Conservation (phyloP, 1,284 basidiomycete species). For the Veloboletus limbatus region DNA sequence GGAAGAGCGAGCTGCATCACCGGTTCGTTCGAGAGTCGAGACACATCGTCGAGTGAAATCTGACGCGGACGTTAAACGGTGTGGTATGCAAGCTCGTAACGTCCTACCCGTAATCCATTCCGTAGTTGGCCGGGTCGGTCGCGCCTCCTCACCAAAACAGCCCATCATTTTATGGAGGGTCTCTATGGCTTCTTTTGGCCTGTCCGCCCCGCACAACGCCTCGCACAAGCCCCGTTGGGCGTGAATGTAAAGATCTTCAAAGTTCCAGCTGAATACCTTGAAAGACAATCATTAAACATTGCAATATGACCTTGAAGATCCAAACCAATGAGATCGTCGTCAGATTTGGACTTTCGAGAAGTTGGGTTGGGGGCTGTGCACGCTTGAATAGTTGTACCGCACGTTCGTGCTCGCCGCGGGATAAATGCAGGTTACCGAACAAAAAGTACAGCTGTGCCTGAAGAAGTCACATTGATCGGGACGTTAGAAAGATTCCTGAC, state of each 20-base stretch:
- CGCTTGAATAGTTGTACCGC: constrained; percentile 3
- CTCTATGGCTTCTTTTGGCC: constrained; percentile 4
- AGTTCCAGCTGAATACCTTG: constrained; percentile 5
- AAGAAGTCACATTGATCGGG: background rate
- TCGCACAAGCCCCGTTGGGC: constrained; percentile 2
- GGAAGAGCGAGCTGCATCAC: background rate
- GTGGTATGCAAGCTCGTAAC: background rate
- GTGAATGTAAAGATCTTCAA: background rate
- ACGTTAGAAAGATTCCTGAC: background rate
- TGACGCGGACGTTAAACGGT: background rate
- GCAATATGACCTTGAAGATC: background rate
- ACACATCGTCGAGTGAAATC: constrained; percentile 5
- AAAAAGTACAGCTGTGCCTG: constrained; percentile 2
- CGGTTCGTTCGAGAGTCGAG: background rate
- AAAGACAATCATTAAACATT: background rate
- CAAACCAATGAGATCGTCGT: constrained; percentile 3
- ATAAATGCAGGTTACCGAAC: background rate
- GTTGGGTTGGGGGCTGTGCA: background rate
- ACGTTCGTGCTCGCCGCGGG: background rate
- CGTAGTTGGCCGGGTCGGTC: constrained; percentile 1
- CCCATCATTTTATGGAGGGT: background rate
- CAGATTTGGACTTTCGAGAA: background rate
- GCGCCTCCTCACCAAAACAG: background rate
- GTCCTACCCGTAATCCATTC: constrained; percentile 1
- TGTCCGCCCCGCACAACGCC: background rate